Base-by-base conservation (phyloP, 352 stramenopile genomes). In the Saprolegnia parasitica region DNA sequence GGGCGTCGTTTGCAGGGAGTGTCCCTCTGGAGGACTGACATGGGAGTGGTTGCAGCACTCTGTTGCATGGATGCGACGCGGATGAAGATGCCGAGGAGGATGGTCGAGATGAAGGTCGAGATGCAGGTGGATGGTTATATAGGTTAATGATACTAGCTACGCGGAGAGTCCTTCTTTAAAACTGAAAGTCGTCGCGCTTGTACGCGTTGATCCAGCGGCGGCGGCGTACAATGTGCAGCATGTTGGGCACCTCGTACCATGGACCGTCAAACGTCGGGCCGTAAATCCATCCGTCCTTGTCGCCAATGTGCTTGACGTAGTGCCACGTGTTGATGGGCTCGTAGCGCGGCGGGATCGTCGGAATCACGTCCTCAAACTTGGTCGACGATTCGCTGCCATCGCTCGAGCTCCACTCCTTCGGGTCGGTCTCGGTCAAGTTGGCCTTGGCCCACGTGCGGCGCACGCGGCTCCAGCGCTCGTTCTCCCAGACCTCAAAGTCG, bases 231-330 rank as follows among this genome's bases (percentile, higher is more conserved):
- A 73, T 55, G 3, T 55, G 61, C 11, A 62, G 46, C 20, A 71
- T 15, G 54, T 73, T 72, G 13, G 50, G 66, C 58, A 73, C 52
- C 10, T 71, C 56, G 49, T 79, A 78, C 77, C 77, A 84, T 24
- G 74, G 76, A 6, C 74, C 77, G 0, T 67, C 63, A 23, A 78
- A 80, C 11, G 72, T 74, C 42, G 64, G 58, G 0, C 74, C 76
- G 64, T 84, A 84, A 26, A 74, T 56, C 77, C 77, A 84, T 4
- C 77, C 77, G 0, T 84, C 58, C 0, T 61, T n/a, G 46, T 84
- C 77, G 15, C 76, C 74, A 2, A 73, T 78, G 55, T 67, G 65
- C 6, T 78, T 65, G 26, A 57, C 39, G 42, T 74, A 81, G 23
- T 56, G 75, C 77, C 77, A 83, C n/a, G 63, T 16, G 71, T 71